Percentiles rank a stretch among this genome's conserved stretches.
Conservation (phyloP, 805 yeast genomes). For the Alloascoidea africana region DNA sequence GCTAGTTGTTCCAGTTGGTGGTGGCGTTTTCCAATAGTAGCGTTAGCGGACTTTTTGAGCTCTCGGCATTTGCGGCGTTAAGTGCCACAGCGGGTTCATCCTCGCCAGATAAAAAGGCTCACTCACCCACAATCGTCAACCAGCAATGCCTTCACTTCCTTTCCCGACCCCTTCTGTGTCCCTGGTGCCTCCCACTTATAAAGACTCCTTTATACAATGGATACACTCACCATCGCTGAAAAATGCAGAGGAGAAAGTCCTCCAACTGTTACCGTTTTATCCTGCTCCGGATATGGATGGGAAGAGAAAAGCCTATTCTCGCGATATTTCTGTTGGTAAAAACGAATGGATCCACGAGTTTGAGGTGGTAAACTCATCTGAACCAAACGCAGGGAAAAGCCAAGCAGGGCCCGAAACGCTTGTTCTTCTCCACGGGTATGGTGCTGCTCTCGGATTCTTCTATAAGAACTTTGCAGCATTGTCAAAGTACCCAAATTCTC, state of each 20-base stretch:
- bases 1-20: too few species aligned
- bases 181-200: too few species aligned
- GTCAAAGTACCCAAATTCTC: not conserved
- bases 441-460: conserved; percentile 2
- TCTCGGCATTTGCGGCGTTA: too few species aligned
- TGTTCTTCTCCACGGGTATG: conserved; percentile 2
- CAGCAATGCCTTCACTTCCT: too few species aligned
- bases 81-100: too few species aligned
- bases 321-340: not conserved
- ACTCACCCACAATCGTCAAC: too few species aligned
- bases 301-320: not conserved
- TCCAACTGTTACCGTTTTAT: not conserved
- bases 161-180: too few species aligned
- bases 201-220: conserved; percentile 1
- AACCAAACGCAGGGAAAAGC: not conserved
- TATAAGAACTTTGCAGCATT: conserved; percentile 2
- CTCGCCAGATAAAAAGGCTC: too few species aligned
- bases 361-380: not conserved
- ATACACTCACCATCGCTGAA: not conserved
- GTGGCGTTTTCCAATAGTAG: too few species aligned
- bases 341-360: conserved; percentile 1
- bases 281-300: not conserved
- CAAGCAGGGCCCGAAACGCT: conserved; percentile 4
- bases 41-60: too few species aligned
- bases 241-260: not conserved